Evolutionary conservation across 345 rosid genomes (phyloP).

Genomic region (Salix purpurea): DNA sequence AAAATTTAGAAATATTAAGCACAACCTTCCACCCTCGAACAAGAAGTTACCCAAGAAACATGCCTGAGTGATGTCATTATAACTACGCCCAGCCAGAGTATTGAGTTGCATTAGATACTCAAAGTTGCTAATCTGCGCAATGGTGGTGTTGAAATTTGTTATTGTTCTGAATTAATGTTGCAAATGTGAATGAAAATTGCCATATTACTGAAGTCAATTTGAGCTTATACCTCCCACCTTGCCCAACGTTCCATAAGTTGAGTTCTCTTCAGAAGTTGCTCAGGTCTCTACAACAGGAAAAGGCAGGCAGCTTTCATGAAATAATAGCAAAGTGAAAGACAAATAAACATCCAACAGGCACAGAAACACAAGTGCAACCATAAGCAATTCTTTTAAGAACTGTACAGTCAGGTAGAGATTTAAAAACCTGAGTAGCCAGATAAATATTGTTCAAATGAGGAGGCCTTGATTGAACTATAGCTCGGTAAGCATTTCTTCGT

Average conservation of each 20-base stretch:
- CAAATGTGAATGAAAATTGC: slow-evolving; percentile 11
- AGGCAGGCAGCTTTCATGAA: not conserved
- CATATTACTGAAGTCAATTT: slow-evolving; percentile 10
- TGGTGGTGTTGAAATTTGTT: slow-evolving; percentile 7
- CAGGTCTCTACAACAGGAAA: slow-evolving; percentile 73
- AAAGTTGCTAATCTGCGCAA: slow-evolving; percentile 94
- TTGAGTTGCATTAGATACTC: slow-evolving; percentile 95
- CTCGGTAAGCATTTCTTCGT: slow-evolving; percentile 83
- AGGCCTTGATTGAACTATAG: slow-evolving; percentile 85
- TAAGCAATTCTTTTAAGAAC: not conserved
- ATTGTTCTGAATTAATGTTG: slow-evolving; percentile 7
- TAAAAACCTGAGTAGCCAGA: slow-evolving; percentile 90
- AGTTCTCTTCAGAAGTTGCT: slow-evolving; percentile 89
- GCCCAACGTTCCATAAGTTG: slow-evolving; percentile 99
- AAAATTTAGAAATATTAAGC: slow-evolving; percentile 10
- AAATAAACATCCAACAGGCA: not conserved
- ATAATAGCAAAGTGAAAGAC: not conserved
- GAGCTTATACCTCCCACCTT: slow-evolving; percentile 83
- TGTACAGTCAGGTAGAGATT: not conserved
- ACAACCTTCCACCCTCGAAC: not conserved
- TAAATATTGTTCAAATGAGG: slow-evolving; percentile 88
- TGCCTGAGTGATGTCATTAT: slow-evolving; percentile 99
- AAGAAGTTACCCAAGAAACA: not conserved
- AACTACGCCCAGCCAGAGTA: slow-evolving; percentile 97
- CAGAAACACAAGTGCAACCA: not conserved